These are phyloP conservation scores for Penicillium sp. DNA, from an alignment of 2,329 filamentous ascomycete species.

Conservation along the genomic window DNA sequence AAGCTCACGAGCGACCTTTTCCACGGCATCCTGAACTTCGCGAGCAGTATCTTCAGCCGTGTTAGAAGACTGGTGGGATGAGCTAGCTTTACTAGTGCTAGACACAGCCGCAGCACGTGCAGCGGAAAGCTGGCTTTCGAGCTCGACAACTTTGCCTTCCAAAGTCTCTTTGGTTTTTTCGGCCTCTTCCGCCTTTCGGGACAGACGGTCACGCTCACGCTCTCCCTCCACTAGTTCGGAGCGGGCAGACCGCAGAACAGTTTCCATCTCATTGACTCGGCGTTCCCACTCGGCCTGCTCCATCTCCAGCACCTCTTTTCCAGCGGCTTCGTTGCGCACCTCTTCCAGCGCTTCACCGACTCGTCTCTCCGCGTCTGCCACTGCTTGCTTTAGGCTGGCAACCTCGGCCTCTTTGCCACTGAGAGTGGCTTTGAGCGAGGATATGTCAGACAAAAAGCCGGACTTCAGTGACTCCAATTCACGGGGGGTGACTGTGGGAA, in stretches of 20 bases:
- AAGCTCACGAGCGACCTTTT: conserved; percentile 90
- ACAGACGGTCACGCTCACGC: conserved; percentile 75
- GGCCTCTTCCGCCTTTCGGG: conserved; percentile 71
- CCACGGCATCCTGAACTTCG: conserved; percentile 80
- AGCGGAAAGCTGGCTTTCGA: conserved; percentile 47
- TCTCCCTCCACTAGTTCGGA: conserved; percentile 76
- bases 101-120: conserved; percentile 34
- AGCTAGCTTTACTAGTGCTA: conserved; percentile 32
- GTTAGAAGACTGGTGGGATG: conserved; percentile 37
- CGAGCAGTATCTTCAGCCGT: conserved; percentile 47
- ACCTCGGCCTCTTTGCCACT: conserved; percentile 93
- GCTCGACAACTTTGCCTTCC: conserved; percentile 46
- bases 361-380: conserved; percentile 86
- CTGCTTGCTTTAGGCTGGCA: conserved; percentile 77
- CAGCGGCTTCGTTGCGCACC: conserved; percentile 70
- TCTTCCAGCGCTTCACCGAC: conserved; percentile 83
- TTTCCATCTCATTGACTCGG: conserved; percentile 81
- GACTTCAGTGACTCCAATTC: conserved; percentile 94
- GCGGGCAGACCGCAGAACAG: conserved; percentile 72
- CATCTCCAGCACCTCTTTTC: conserved; percentile 68
- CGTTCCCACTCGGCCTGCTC: conserved; percentile 83
- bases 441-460: conserved; percentile 85
- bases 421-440: conserved; percentile 85
- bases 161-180: conserved; percentile 57
- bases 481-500: conserved; percentile 85